Evolutionary conservation across 1,284 basidiomycete species (phyloP), one percentile per base, ranked within the genome.

Genomic region (Ganoderma lingzhi): DNA sequence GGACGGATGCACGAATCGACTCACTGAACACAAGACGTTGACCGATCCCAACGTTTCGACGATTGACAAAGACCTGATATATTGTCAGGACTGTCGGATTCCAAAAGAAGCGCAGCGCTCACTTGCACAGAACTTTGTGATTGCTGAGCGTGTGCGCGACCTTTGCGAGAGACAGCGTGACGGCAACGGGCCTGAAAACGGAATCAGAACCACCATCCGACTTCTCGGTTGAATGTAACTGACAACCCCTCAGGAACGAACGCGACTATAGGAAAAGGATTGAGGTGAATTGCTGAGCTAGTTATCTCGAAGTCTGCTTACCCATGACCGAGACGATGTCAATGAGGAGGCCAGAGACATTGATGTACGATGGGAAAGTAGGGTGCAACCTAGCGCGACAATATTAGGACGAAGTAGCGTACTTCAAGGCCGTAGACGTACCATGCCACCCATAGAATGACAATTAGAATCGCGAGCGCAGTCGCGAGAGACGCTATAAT

Each of bases 111-210:
- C 1, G 17, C n/a, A 41, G 23, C 6, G 69, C 73, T 51, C 44
- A 82, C 79, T 91, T 90, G 84, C 86, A 88, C 9, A 90, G 80
- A 15, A 92, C 86, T 75, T 88, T 87, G 74, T 86, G 84, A 68
- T 86, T 85, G 69, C 83, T 82, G 63, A 90, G 82, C 6, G 84
- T 84, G 63, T 85, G 80, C 10, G 89, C 89, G 19, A 87, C 82
- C 61, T 83, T 80, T 10, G 84, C 82, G 19, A 85, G 78, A 2
- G 82, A 83, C 35, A 84, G 77, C 0, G 85, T 84, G 51, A 86
- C 83, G 32, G 81, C 80, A 30, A 84, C 78, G 9, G 85, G 85
- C 32, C 83, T 83, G 65, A 67, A 37, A 48, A 53, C 55, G 35
- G 6, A n/a, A 64, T 48, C 19, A 61, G 62, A 41, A 64, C 19